phyloP scores from a whole-genome alignment of 2,329 filamentous ascomycete genomes.

The Gnomoniopsis sp. region DNA sequence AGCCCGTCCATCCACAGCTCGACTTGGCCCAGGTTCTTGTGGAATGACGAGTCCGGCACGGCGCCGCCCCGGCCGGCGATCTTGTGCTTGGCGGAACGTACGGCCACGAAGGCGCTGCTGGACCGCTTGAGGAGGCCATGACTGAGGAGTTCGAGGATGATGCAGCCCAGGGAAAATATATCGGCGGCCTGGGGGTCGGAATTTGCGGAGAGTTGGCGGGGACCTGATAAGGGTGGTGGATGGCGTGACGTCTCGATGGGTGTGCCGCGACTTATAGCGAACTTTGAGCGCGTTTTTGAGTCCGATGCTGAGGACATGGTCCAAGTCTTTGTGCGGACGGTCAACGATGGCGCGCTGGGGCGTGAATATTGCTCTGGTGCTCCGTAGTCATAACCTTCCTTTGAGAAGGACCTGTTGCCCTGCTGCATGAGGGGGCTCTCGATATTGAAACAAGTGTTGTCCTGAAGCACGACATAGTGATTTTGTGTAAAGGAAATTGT shows the following conservation, averaged over 20 bases:
- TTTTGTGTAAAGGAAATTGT: constrained; percentile 64
- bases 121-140: constrained; percentile 64
- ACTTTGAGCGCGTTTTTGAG: too few species aligned
- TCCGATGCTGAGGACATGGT: too few species aligned
- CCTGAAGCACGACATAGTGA: constrained; percentile 65
- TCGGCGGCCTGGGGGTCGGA: constrained; percentile 59
- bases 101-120: constrained; percentile 60
- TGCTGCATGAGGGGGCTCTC: constrained; percentile 38
- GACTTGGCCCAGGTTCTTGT: constrained; percentile 66
- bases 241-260: neutral
- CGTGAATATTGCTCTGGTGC: constrained; percentile 56
- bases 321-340: too few species aligned
- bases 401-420: constrained; percentile 54
- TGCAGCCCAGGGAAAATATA: constrained; percentile 69
- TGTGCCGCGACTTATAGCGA: neutral
- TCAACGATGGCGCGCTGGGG: neutral
- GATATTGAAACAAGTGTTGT: constrained; percentile 50
- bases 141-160: constrained; percentile 69
- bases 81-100: constrained; percentile 65
- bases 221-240: neutral
- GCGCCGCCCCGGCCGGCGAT: constrained; percentile 55
- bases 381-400: constrained; percentile 69
- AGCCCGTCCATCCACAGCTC: constrained; percentile 64
- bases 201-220: neutral
- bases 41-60: constrained; percentile 67